These are phyloP conservation scores for Onygena corvina DNA, from an alignment of 2,329 filamentous ascomycete species.

Conservation along the genomic window DNA sequence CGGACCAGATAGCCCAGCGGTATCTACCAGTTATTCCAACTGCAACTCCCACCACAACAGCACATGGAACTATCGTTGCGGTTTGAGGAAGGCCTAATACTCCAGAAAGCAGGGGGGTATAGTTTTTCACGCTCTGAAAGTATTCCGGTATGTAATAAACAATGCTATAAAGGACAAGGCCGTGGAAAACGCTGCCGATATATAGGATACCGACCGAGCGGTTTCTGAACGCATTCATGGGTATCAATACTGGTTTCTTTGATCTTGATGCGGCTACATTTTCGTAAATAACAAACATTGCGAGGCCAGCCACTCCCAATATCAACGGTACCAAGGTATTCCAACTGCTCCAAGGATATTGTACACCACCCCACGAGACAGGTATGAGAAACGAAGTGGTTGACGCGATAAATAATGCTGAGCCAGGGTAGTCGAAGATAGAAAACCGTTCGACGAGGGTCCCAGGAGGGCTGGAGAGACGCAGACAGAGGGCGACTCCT, in stretches of 20 bases:
- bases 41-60: conserved; percentile 40
- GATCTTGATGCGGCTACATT: conserved; percentile 14
- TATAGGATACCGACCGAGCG: neutral
- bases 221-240: neutral
- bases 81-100: conserved; percentile 42
- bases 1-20: conserved; percentile 47
- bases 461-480: conserved; percentile 37
- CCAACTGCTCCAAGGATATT: conserved; percentile 52
- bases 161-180: conserved; percentile 31
- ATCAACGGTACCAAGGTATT: conserved; percentile 50
- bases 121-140: conserved; percentile 37
- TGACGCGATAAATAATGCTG: conserved; percentile 48
- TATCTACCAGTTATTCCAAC: conserved; percentile 32
- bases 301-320: conserved; percentile 41
- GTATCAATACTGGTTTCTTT: neutral
- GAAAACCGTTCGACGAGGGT: conserved; percentile 38
- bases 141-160: conserved; percentile 44
- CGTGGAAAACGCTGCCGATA: neutral
- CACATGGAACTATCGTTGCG: conserved; percentile 5
- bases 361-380: conserved; percentile 52
- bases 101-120: conserved; percentile 42
- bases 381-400: conserved; percentile 49
- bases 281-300: conserved; percentile 45
- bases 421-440: conserved; percentile 52
- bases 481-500: conserved; percentile 42